phyloP scores from a whole-genome alignment of 352 stramenopile species.

The Globisporangium cederbergense region DNA sequence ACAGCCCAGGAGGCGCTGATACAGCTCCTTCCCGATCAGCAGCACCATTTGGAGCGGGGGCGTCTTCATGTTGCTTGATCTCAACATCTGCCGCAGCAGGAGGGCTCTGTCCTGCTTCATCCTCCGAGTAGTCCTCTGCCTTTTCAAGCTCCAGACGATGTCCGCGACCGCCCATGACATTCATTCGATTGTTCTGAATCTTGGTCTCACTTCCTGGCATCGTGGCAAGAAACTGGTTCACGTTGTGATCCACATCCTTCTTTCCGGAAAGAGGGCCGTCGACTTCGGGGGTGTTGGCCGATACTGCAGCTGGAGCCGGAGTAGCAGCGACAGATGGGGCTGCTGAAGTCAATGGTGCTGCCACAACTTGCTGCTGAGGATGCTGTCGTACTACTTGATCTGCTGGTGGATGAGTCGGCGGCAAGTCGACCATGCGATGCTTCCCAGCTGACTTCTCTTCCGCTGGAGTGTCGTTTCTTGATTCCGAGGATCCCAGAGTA shows the following conservation, averaged over 20 bases:
- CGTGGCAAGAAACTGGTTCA: slow-evolving; percentile 75
- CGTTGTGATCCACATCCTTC: slow-evolving; percentile 41
- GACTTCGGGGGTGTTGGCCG: slow-evolving; percentile 17
- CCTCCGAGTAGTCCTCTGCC: slow-evolving; percentile 30
- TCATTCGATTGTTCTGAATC: slow-evolving; percentile 89
- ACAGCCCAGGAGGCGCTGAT: not conserved
- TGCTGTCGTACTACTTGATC: slow-evolving; percentile 12
- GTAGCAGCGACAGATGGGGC: not conserved
- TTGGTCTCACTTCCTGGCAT: slow-evolving; percentile 90
- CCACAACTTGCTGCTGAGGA: not conserved
- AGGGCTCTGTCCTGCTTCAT: slow-evolving; percentile 24
- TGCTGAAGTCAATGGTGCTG: slow-evolving; percentile 2
- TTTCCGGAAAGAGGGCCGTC: slow-evolving; percentile 63
- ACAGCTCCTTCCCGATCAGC: not conserved
- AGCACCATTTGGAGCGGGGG: not conserved
- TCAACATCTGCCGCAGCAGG: slow-evolving; percentile 14
- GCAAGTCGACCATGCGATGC: slow-evolving; percentile 36
- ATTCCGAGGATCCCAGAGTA: slow-evolving; percentile 9
- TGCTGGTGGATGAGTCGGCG: slow-evolving; percentile 14
- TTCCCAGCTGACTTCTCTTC: slow-evolving; percentile 55
- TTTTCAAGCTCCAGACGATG: slow-evolving; percentile 85
- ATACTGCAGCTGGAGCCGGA: not conserved
- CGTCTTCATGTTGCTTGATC: slow-evolving; percentile 1
- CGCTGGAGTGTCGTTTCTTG: slow-evolving; percentile 18
- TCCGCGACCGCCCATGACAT: slow-evolving; percentile 89